Evolutionary conservation across 129 eudicot species (phyloP), one percentile per base, ranked within the genome.

Genomic region (Flaveria ramosissima): DNA sequence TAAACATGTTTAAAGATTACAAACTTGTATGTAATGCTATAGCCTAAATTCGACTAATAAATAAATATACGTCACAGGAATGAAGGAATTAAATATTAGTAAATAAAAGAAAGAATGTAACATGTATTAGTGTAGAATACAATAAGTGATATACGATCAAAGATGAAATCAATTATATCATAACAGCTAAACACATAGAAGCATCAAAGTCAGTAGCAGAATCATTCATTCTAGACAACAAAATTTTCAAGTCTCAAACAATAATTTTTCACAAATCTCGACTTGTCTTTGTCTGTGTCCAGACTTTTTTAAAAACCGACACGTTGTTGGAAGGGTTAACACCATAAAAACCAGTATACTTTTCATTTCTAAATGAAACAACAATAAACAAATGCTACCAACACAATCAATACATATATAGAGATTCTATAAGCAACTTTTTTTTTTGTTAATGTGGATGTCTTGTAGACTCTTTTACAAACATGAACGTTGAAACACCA

Each of bases 1-100:
- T 7, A 59, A 21, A 23, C 65, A 59, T 1, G 65, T 23, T 23
- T 23, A 21, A 11, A 3, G 39, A 11, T 59, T 21, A 24, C 66
- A 60, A 24, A 60, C 66, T 60, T 60, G 41, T 24, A 60, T 60
- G 64, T 57, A 57, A 11, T 56, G 10, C 14, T 56, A 60, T 60
- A 11, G 24, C 62, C 2, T 61, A 61, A 1, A 5, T 26, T 20
- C 11, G 17, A 61, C 68, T 26, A 11, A 27, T 60, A 61, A 26
- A 24, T 61, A 26, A 24, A 61, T 10, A 12, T 2, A 23, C 3
- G 6, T 23, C 64, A 21, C 7, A 20, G 64, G 1, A 57, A 52
- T 52, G 23, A 52, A 57, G 64, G 4, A 57, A 57, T 21, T 57
- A 57, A 57, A 57, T 20, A 9, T 26, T 26, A 61, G 6, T 11